Evolutionary conservation across 2,329 filamentous ascomycete species (phyloP).

Genomic region (Leptoxyphium fumago): DNA sequence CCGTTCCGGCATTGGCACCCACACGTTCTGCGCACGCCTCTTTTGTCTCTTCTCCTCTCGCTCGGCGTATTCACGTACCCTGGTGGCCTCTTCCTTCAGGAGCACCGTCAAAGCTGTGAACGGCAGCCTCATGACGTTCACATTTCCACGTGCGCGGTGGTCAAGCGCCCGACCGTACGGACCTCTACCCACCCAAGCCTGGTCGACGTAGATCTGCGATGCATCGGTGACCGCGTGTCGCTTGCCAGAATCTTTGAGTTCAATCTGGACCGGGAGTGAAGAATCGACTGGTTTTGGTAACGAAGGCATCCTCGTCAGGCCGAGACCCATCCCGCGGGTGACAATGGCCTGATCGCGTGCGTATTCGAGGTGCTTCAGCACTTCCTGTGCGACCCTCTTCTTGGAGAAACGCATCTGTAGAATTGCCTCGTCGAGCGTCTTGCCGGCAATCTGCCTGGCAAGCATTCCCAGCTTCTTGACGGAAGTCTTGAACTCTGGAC

Average conservation of each 20-base stretch:
- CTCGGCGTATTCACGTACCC: conserved; percentile 67
- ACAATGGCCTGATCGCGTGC: conserved; percentile 72
- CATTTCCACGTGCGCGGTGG: conserved; percentile 60
- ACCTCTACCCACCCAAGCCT: conserved; percentile 83
- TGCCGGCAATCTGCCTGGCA: conserved; percentile 78
- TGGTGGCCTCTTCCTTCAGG: conserved; percentile 86
- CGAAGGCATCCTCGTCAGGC: conserved; percentile 10
- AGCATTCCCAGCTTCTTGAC: conserved; percentile 84
- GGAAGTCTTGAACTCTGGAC: conserved; percentile 63
- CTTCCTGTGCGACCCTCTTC: conserved; percentile 78
- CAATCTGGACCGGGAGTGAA: conserved; percentile 51
- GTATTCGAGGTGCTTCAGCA: conserved; percentile 63
- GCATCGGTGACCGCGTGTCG: conserved; percentile 57
- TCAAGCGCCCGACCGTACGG: conserved; percentile 46
- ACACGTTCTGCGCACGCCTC: conserved; percentile 62
- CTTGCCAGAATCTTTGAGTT: conserved; percentile 55
- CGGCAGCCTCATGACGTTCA: conserved; percentile 54
- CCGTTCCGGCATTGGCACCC: conserved; percentile 78
- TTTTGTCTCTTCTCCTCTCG: conserved; percentile 59
- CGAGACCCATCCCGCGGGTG: conserved; percentile 69
- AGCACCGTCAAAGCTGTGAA: conserved; percentile 63
- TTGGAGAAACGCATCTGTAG: conserved; percentile 89
- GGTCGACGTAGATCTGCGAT: conserved; percentile 74
- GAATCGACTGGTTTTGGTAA: conserved; percentile 8
- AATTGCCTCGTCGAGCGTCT: conserved; percentile 86